Base-by-base conservation (phyloP, 2,329 filamentous ascomycete species). In the Pseudogymnoascus sp. region DNA sequence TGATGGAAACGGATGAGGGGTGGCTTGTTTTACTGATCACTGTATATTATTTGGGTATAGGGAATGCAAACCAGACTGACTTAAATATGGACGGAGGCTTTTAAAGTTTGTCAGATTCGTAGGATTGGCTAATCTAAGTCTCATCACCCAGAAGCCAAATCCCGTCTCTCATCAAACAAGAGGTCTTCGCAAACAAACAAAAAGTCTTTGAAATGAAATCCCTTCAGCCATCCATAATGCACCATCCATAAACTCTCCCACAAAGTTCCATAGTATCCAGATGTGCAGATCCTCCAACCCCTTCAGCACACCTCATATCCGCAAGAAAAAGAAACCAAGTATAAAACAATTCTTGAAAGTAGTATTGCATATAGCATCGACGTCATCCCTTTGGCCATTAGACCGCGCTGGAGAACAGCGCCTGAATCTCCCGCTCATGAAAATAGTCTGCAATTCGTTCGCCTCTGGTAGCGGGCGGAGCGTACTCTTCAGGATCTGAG, bases 101-200 rank as follows among this genome's bases (percentile, higher is more conserved):
- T 5, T 11, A 35, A 33, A 25, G 33, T 19, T 55, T 55, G n/a
- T 55, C n/a, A 55, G n/a, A 55, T 55, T 55, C 28, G 22, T 22
- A 55, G 16, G 49, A 55, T 55, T 55, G 28, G 49, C 49, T 55
- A 35, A 55, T 55, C 49, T 55, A 55, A 33, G 49, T 33, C 49
- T 33, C 49, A 55, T 28, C 49, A 55, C 49, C 3, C 16, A 55
- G 49, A 55, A 14, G 16, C 49, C 49, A 22, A 12, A 55, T 8
- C 28, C 49, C 28, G 11, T 55, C 5, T 12, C 14, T 33, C 49
- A 30, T 23, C 23, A 45, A 42, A 25, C 14, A 33, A 35, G n/a
- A 22, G n/a, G 11, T 33, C 9, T 35, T 55, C 28, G n/a, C 49
- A 35, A 55, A 45, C 16, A 49, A 49, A 49, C 9, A 8, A 14